Conservation (phyloP, 441 rosid genomes). For the Codiaeum variegatum region DNA sequence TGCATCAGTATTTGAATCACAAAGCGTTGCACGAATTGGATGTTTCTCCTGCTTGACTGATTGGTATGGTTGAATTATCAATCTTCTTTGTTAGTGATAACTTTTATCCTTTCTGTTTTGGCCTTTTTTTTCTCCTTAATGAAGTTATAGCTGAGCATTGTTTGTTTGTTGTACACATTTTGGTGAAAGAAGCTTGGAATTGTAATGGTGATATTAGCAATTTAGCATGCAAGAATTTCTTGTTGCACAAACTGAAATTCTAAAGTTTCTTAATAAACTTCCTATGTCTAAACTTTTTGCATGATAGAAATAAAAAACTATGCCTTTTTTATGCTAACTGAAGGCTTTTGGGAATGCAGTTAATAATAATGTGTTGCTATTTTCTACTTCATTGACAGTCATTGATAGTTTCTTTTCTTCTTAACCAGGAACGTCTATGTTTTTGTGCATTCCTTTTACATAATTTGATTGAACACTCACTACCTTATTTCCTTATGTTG, state of each 20-base stretch:
- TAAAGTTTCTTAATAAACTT: not conserved
- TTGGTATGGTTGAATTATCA: slow-evolving; percentile 6
- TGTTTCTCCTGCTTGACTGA: slow-evolving; percentile 29
- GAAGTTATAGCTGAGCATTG: not conserved
- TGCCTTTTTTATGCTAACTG: not conserved
- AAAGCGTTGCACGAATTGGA: slow-evolving; percentile 46
- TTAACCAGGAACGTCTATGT: not conserved
- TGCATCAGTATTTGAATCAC: slow-evolving; percentile 63
- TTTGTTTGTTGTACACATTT: not conserved
- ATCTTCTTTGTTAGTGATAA: slow-evolving; percentile 1
- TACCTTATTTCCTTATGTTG: not conserved
- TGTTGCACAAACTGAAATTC: not conserved
- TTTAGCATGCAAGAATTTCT: not conserved
- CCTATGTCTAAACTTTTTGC: not conserved
- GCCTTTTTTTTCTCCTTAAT: not conserved
- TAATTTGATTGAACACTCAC: not conserved
- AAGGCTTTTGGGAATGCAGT: not conserved
- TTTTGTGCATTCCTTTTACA: not conserved
- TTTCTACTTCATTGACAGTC: not conserved
- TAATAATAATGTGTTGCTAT: not conserved
- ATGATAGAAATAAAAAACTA: not conserved
- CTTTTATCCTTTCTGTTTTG: slow-evolving; percentile 4
- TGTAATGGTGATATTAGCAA: not conserved
- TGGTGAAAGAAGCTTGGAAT: not conserved
- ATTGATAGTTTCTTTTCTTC: too few relatives aligned